Percentiles rank a stretch among this genome's conserved stretches.
phyloP scores from a whole-genome alignment of 768 basidiomycete species.

The Tylopilus subfusipes region DNA sequence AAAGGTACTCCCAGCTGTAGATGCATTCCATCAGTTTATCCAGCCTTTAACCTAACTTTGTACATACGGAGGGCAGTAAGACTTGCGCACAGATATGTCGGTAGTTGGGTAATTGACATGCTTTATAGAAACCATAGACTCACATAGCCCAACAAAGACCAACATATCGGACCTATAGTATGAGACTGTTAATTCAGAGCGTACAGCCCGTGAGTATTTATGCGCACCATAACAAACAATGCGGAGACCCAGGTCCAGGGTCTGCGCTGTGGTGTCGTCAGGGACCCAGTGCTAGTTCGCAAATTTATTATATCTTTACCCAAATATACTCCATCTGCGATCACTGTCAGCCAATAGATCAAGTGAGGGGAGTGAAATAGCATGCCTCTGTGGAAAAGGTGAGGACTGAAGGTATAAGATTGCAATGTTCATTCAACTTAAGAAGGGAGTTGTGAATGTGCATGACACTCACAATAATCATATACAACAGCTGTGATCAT shows the following conservation, averaged over 20 bases:
- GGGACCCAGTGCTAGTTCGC: not conserved
- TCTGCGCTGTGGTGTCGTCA: not conserved
- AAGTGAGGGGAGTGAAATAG: not conserved
- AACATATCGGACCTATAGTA: not conserved
- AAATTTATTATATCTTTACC: not conserved
- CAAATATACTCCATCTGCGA: not conserved
- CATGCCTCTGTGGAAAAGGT: not conserved
- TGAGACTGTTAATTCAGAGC: not conserved
- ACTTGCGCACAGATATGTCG: not conserved
- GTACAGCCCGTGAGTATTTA: not conserved
- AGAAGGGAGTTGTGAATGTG: not conserved
- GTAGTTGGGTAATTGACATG: no score
- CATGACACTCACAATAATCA: not conserved
- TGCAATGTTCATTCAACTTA: not conserved
- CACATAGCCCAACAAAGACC: slow-evolving; percentile 2
- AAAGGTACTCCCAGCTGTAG: not conserved
- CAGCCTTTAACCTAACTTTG: not conserved
- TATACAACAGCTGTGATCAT: not conserved
- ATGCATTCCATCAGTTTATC: not conserved
- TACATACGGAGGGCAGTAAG: not conserved
- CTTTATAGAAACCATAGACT: not conserved
- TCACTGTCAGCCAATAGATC: not conserved
- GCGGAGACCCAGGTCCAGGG: not conserved
- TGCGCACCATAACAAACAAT: not conserved
- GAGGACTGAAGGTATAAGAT: not conserved